These are phyloP conservation scores for Sherardia arvensis DNA, from an alignment of 257 asterid genomes.

Conservation along the genomic window DNA sequence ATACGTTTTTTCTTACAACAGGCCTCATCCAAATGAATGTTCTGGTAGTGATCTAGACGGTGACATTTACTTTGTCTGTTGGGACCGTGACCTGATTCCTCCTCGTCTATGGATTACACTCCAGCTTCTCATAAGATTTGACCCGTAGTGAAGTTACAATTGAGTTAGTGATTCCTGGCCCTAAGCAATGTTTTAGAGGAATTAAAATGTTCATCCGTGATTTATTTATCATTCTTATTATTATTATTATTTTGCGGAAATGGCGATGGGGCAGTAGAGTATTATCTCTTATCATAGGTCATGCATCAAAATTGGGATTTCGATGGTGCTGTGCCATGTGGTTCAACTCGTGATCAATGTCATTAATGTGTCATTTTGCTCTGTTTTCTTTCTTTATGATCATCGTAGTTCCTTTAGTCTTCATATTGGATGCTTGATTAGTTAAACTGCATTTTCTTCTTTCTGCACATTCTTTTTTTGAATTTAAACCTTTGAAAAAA, in stretches of 20 bases:
- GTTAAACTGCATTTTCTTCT: background rate
- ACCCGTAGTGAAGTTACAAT: slow-evolving; percentile 73
- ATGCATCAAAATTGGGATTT: no score
- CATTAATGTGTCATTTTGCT: background rate
- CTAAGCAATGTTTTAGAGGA: no score
- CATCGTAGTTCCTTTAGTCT: background rate
- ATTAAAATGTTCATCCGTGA: background rate
- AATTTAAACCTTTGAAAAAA: background rate
- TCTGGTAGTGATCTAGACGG: slow-evolving; percentile 98
- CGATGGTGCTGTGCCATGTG: background rate
- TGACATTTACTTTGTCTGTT: slow-evolving; percentile 82
- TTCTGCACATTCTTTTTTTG: background rate
- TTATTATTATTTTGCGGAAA: background rate
- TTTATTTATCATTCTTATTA: no score
- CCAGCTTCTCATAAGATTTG: slow-evolving; percentile 50
- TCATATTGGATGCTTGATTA: no score
- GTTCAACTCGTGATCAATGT: background rate
- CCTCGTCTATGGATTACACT: slow-evolving; percentile 58
- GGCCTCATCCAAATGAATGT: slow-evolving; percentile 98
- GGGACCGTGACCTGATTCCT: slow-evolving; percentile 85
- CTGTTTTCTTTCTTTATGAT: background rate
- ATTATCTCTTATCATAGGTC: background rate
- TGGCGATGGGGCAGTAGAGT: background rate
- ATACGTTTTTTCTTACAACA: slow-evolving; percentile 23
- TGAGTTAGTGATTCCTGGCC: slow-evolving; percentile 33